Evolutionary conservation across 768 basidiomycete genomes (phyloP), one percentile per base, ranked within the genome.

Genomic region (Stropharia rugosoannulata): DNA sequence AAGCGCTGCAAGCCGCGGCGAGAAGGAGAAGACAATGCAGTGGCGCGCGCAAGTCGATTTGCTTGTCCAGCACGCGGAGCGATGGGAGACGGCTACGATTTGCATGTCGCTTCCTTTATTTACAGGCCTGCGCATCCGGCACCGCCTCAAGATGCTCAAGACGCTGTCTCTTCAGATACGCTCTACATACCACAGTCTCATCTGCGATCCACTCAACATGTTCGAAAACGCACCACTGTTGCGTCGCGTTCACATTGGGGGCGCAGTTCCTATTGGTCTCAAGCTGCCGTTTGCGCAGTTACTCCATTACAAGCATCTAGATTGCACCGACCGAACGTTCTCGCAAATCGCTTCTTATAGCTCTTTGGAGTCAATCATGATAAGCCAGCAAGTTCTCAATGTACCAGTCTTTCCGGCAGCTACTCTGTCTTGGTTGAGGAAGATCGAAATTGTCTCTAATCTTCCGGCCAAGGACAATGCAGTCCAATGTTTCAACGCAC

Each of bases 31-130:
- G 16, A 38, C 12, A 1, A 35, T 19, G 16, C 22, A 49, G 10
- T 48, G 42, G 29, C 51, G 44, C 16, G 40, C 48, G 18, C 35
- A 40, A 9, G 4, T 56, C 9, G 40, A 42, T 10, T 22, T 56
- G 15, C 46, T 56, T n/a, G 41, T 15, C 16, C 7, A 19, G 35
- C 55, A 56, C 19, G n/a, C 47, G 35, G 55, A 56, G 19, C 27
- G 47, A 8, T 56, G 55, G 55, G 11, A 39, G 42, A 56, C 55
- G 13, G 35, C 41, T 16, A 38, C 48, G 11, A 43, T 52, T 40
- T 52, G 41, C n/a, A 19, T 52, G 4, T 35, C 51, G 8, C 27
- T 22, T 12, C n/a, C 29, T 8, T 32, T 35, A 3, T 10, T 52
- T 27, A 16, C 29, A 18, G 7, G 25, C 27, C 32, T 52, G 16